Evolutionary conservation across 768 basidiomycete species (phyloP), one percentile per base, ranked within the genome.

Genomic region (Tricholoma flavovirens): DNA sequence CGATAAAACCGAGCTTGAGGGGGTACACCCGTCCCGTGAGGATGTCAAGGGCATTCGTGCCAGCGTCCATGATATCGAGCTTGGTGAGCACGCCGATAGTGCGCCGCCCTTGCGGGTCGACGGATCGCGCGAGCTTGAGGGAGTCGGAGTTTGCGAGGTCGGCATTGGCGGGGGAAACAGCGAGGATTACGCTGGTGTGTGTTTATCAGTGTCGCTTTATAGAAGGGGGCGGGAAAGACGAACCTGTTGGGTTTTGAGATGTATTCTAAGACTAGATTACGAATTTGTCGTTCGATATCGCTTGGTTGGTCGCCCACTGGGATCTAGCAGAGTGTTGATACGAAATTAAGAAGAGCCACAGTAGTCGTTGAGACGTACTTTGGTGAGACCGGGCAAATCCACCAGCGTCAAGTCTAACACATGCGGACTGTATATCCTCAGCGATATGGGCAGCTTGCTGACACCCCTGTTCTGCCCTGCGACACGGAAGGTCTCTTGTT

Each of bases 381-480:
- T 99, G 32, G 97, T 99, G 63, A 99, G 73, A 26, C 97, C 97
- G 4, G 97, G 97, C 52, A 99, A 71, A 76, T 99, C 97, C 29
- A 99, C 97, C 62, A 99, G 72, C 1, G 97, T 99, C 65, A 99
- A 73, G 70, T 98, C 96, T 61, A 98, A 75, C 33, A 99, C 97
- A 63, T 93, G 84, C 21, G 96, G 94, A 58, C 94, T 97, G 71
- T 89, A 95, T 75, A 99, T 97, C 68, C 93, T 83, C 48, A 99
- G 79, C 56, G 94, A 92, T 65, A 98, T 98, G 1, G 96, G 95
- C 48, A 97, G 71, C 68, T 95, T 94, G 74, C 93, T 95, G 57
- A 99, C 88, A 45, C 97, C 97, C 73, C 98, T 99, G 73, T 98
- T 98, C 77, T 98, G 95, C 0, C 97, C 97, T 0, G 97, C 97